Percentiles rank a stretch among this genome's conserved stretches.
These are phyloP conservation scores for Globisporangium cystogenes DNA, from an alignment of 352 stramenopile species.

Conservation along the genomic window DNA sequence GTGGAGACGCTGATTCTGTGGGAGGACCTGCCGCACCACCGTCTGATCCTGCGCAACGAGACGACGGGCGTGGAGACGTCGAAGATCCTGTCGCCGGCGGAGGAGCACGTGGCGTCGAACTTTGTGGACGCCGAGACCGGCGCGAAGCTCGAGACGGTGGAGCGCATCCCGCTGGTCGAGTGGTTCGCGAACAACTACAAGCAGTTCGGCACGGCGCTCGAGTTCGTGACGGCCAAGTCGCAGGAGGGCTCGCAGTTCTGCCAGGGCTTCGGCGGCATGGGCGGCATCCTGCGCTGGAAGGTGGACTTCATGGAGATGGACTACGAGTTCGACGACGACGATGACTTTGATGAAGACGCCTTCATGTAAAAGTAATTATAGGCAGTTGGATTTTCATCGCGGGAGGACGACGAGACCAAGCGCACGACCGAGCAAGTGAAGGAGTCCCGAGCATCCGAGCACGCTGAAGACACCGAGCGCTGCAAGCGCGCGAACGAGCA, in stretches of 20 bases:
- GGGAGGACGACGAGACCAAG: not conserved
- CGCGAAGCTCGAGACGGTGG: conserved; percentile 96
- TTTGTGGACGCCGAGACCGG: conserved; percentile 95
- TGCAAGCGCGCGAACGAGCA: not conserved
- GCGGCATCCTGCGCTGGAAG: conserved; percentile 98
- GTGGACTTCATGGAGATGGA: conserved; percentile 98
- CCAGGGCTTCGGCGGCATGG: conserved; percentile 99
- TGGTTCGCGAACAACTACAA: conserved; percentile 99
- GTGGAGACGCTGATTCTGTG: conserved; percentile 99
- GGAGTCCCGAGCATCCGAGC: not conserved
- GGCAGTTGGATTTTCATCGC: conserved; percentile 8
- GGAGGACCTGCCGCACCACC: conserved; percentile 97
- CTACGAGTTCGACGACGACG: conserved; percentile 89
- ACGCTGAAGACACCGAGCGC: not conserved
- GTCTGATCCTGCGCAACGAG: conserved; percentile 94
- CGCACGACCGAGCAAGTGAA: not conserved
- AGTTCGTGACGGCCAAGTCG: conserved; percentile 98
- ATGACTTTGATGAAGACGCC: conserved; percentile 83
- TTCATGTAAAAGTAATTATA: conserved; percentile 87
- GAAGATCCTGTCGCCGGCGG: conserved; percentile 74
- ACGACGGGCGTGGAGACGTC: conserved; percentile 79
- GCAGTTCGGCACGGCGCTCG: conserved; percentile 96
- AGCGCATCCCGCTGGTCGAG: conserved; percentile 97
- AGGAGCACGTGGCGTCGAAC: conserved; percentile 93
- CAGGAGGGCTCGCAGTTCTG: conserved; percentile 99